Evolutionary conservation across 257 asterid species (phyloP), one percentile per base, ranked within the genome.

Genomic region (Fraxinus excelsior): DNA sequence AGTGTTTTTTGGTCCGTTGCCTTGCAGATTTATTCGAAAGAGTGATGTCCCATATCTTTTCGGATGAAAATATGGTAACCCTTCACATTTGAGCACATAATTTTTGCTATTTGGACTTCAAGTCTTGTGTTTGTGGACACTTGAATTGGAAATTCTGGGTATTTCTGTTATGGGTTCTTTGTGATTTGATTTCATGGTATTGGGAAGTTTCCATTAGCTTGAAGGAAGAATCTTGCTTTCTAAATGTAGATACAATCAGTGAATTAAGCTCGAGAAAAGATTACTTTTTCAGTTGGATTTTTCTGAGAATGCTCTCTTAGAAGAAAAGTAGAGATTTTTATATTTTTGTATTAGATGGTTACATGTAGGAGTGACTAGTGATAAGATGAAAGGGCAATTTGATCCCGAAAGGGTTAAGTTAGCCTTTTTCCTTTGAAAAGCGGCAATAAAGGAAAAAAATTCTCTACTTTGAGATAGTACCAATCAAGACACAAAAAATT

Each of bases 71-170:
- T 65, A 62, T 66, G 87, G 87, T 87, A 87, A 83, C 10, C 70
- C 74, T 64, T 80, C 76, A 68, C 71, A 70, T 72, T 62, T 67
- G 6, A 71, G 74, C 35, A 56, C 81, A 25, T 11, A 7, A 53
- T 29, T 71, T 73, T 71, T 65, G 9, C 32, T 74, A 42, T 77
- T n/a, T 65, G 69, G 76, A 75, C 82, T 84, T 79, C 85, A 72
- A 88, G 87, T 90, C 91, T 88, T 81, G 83, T 69, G 14, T 51
- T 53, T 82, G 76, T 84, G 70, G 40, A 19, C 71, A 70, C 16
- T 64, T 56, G 73, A 46, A 69, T 28, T 72, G 44, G 78, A 73
- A 79, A 16, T 44, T 60, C 73, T 78, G 28, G 19, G 32, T 79
- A 37, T 46, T 80, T 46, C 66, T 67, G 42, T 49, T 70, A 70